Base-by-base conservation (phyloP, 2,329 filamentous ascomycete species). In the Monilinia vaccinii-corymbosi region DNA sequence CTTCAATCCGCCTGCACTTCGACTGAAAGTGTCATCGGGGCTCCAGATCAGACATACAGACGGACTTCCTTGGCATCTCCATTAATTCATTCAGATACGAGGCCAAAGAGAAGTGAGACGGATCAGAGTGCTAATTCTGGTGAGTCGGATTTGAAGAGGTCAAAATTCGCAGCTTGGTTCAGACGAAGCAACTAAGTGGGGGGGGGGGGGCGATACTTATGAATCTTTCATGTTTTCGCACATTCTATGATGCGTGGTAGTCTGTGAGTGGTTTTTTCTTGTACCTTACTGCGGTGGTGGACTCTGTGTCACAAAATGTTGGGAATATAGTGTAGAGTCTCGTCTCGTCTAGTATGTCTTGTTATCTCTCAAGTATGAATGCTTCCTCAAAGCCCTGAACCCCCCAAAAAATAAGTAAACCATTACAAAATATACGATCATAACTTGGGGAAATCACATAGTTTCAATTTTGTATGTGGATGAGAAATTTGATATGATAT, bases 1-100 rank as follows among this genome's bases (percentile, higher is more conserved):
- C 56, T 67, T 48, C 57, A 32, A n/a, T 59, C 48, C 11, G 48
- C 40, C 13, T 59, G 48, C 16, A 44, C 14, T n/a, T 53, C 57
- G 11, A 34, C 28, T 8, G 40, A 51, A 28, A 53, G 48, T 47
- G 8, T 44, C 8, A 32, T 44, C 31, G 44, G 36, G 31, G n/a
- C 38, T 23, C 51, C 51, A 32, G 13, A 25, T 2, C 40, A 13
- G 42, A 36, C 32, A 21, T 28, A 42, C 13, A 16, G 51, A 16
- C 51, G 38, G 18, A 31, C n/a, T 32, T 53, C 51, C n/a, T 23
- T 44, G n/a, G 25, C 18, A 32, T 9, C 42, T 23, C 38, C 38
- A 4, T 7, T 25, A 1, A 32, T 13, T 10, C n/a, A 28, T 40
- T 21, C 51, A 23, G 38, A 13, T 53, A 1, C 31, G 3, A 32